These are phyloP conservation scores for Beauveria sp. DNA, from an alignment of 2,329 filamentous ascomycete genomes.

Conservation along the genomic window DNA sequence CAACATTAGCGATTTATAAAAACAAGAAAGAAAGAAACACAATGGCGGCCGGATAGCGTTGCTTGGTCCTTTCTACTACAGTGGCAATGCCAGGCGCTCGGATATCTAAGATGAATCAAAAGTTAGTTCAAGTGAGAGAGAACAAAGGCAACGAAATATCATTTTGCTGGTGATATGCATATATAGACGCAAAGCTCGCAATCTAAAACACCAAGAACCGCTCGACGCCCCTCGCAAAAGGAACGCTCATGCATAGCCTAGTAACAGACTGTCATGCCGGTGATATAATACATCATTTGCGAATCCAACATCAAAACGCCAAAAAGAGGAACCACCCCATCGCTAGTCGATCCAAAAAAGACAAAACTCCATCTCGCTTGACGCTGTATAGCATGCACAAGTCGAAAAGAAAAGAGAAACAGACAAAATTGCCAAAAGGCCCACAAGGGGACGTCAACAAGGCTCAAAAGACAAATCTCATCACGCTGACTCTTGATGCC, in stretches of 20 bases:
- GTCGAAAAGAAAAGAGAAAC: background rate
- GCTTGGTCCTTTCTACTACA: background rate
- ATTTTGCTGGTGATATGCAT: background rate
- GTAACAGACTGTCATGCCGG: background rate
- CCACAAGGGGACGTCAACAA: background rate
- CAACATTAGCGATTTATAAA: conserved; percentile 1
- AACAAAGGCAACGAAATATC: background rate
- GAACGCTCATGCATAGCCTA: too few relatives aligned
- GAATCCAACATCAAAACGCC: background rate
- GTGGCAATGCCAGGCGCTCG: background rate
- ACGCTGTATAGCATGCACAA: background rate
- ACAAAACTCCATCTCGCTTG: background rate
- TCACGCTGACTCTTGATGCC: background rate
- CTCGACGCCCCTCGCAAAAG: too few relatives aligned
- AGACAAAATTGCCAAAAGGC: background rate
- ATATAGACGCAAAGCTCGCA: too few relatives aligned
- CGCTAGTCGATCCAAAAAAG: background rate
- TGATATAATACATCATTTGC: background rate
- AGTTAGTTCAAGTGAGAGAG: background rate
- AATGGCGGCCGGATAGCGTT: background rate
- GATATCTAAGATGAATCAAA: too few relatives aligned
- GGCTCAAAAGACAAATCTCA: background rate
- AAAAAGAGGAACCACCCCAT: background rate
- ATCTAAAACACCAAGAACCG: too few relatives aligned
- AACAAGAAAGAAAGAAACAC: background rate